phyloP scores from a whole-genome alignment of 2,329 filamentous ascomycete genomes.

The Monosporascus sp. region DNA sequence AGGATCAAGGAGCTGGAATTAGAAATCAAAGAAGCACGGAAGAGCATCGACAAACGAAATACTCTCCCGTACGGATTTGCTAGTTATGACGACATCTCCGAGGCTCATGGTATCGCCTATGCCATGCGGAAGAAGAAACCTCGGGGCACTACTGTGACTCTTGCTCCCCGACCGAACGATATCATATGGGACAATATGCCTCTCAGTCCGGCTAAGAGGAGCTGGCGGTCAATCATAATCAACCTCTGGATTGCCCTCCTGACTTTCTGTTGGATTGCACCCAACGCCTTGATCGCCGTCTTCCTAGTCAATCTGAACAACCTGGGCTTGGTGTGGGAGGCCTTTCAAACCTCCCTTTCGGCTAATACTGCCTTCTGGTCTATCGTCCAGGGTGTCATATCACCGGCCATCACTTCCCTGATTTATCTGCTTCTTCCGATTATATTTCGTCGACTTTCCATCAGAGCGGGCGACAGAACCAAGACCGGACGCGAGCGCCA shows the following conservation, averaged over 20 bases:
- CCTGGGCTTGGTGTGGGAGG: slow-evolving; percentile 72
- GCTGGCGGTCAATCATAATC: slow-evolving; percentile 71
- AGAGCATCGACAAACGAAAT: slow-evolving; percentile 78
- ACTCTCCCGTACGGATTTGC: slow-evolving; percentile 92
- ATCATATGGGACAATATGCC: slow-evolving; percentile 95
- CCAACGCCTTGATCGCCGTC: slow-evolving; percentile 90
- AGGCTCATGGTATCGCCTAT: slow-evolving; percentile 85
- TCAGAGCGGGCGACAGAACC: slow-evolving; percentile 79
- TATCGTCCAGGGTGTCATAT: slow-evolving; percentile 84
- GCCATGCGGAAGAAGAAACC: slow-evolving; percentile 75
- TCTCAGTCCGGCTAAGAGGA: slow-evolving; percentile 62
- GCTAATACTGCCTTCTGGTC: slow-evolving; percentile 68
- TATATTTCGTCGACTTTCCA: slow-evolving; percentile 82
- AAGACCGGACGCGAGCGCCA: slow-evolving; percentile 91
- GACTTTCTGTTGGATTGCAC: slow-evolving; percentile 81
- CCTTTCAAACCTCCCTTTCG: slow-evolving; percentile 63
- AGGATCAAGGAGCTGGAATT: slow-evolving; percentile 78
- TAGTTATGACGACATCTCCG: slow-evolving; percentile 82
- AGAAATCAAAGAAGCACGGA: slow-evolving; percentile 78
- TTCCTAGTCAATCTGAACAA: slow-evolving; percentile 86
- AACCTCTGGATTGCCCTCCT: slow-evolving; percentile 78
- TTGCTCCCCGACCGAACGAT: slow-evolving; percentile 85
- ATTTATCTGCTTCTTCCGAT: slow-evolving; percentile 85
- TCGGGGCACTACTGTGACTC: slow-evolving; percentile 66
- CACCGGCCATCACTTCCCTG: slow-evolving; percentile 80